Evolutionary conservation across 1,139 yeast species (phyloP), one percentile per base, ranked within the genome.

Genomic region (Yamadazyma sp.): DNA sequence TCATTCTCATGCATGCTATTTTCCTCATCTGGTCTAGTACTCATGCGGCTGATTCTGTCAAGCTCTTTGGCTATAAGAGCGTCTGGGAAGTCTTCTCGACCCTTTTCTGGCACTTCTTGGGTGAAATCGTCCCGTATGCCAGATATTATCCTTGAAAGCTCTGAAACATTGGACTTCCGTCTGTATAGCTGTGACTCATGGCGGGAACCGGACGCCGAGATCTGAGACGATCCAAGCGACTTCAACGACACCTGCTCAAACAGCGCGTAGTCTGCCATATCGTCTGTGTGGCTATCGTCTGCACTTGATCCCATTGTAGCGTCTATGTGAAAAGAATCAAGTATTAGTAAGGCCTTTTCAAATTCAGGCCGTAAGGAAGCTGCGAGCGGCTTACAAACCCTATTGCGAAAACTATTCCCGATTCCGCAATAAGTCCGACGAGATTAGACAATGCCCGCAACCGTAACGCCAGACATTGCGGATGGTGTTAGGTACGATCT

Each of bases 71-170:
- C 48, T 25, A 62, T 37, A 12, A 57, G 42, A 25, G 43, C 52
- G 12, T 60, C 68, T 1, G 64, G 53, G 10, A 49, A 16, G 51
- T 41, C 28, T 50, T 51, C 40, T 42, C 59, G 58, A 26, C 29
- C 30, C 6, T 21, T 41, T 8, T 8, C 21, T 18, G 5, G 21
- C 34, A 20, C 44, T n/a, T 22, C 37, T 23, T 47, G 46, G 35
- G 56, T 61, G 10, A 49, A 53, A 43, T 67, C 73, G 40, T 65
- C 72, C 29, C 54, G 47, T 14, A 67, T 56, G 1, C 64, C 70
- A 27, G 58, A 56, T 11, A 67, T 42, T 5, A 67, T 60, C 26
- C 59, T 50, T 4, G 65, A 57, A 8, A 67, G 38, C 31, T 64
- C 67, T 3, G 61, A 49, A 5, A 38, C 46, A 31, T 50, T 53